Base-by-base conservation (phyloP, 768 basidiomycete species). In the Cystobasidium tubakii region DNA sequence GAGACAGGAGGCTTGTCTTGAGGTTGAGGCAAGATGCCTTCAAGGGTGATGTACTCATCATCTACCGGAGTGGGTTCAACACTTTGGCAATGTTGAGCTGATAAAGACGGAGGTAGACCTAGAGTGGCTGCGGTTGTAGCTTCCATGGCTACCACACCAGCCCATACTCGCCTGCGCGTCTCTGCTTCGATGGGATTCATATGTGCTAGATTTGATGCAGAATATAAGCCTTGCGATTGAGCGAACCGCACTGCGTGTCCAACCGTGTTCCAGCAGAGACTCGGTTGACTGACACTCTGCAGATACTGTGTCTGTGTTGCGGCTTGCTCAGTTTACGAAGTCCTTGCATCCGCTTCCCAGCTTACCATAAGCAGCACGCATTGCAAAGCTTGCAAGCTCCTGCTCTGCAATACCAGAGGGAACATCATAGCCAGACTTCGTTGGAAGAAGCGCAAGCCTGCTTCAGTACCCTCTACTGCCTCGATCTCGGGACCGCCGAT, bases 151-250 rank as follows among this genome's bases (percentile, higher is more conserved):
- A 65, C 63, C 27, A 65, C 63, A 10, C 39, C 63, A 25, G 63
- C 63, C 63, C 63, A 65, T 10, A 46, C 63, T 3, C 63, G 31
- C 13, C 63, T 4, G 4, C 63, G 36, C 4, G 44, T 65, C 25
- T 65, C 63, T 4, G 63, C 63, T 46, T 65, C 63, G 63, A 65
- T 46, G 10, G 63, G 13, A 46, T 34, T 36, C 63, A 34, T 42
- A 12, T 36, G 63, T 7, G 63, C 33, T 3, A 36, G 15, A 1
- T 3, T 34, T 17, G 63, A 65, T n/a, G 63, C 27, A 31, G 36
- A 36, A 42, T 65, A 36, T 12, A 65, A 27, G 27, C 63, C 63
- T 27, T 65, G 63, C 44, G 63, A 27, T 23, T 36, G 39, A 6
- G 63, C 63, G 13, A 65, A 43, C 7, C 63, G 25, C 10, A 65